phyloP scores from a whole-genome alignment of 73 alveolate genomes.

The Vitrella brassicaformis region DNA sequence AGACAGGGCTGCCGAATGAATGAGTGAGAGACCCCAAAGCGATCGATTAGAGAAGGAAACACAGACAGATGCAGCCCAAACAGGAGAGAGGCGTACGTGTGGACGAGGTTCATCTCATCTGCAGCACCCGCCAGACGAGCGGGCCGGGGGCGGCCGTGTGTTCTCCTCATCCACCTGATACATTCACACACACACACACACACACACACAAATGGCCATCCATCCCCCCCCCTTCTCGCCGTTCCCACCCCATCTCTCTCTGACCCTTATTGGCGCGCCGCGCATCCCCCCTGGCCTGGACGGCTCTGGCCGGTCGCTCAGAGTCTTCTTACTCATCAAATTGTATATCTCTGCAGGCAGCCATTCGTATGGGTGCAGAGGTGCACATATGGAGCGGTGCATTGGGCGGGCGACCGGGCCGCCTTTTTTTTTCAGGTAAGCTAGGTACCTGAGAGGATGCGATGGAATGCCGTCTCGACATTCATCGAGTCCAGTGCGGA shows the following conservation, averaged over 20 bases:
- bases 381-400: background rate
- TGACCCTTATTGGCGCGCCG: background rate
- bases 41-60: background rate
- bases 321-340: background rate
- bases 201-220: background rate
- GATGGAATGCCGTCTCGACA: slow-evolving; percentile 54
- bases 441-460: slow-evolving; percentile 24
- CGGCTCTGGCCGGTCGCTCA: background rate
- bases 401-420: background rate
- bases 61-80: background rate
- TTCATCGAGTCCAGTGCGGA: slow-evolving; percentile 52
- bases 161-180: no score
- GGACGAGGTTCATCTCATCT: background rate
- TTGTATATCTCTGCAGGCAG: background rate
- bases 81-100: background rate
- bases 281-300: background rate
- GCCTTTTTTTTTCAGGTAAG: background rate
- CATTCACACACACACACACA: background rate
- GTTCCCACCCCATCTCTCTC: no score
- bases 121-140: background rate
- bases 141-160: background rate
- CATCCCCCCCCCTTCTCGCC: no score
- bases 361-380: background rate
- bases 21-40: no score
- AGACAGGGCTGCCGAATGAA: no score